phyloP scores from a whole-genome alignment of 768 basidiomycete genomes.

The Epithele typhae region DNA sequence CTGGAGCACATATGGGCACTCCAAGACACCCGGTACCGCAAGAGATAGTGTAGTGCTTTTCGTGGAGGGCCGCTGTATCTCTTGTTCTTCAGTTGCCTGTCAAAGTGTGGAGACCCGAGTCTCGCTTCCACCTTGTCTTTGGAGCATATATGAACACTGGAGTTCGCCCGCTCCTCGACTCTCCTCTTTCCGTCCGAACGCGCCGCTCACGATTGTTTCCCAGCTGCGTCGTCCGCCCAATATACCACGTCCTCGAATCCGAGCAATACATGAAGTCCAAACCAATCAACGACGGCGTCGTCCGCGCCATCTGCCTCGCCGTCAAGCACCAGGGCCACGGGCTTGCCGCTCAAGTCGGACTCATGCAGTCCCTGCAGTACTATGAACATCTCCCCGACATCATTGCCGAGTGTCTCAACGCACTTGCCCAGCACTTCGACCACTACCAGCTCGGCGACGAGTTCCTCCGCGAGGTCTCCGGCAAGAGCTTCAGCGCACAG shows the following conservation, averaged over 20 bases:
- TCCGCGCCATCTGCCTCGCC: slow-evolving; percentile 85
- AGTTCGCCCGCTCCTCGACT: no score
- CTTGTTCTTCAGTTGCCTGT: not conserved
- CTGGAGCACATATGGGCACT: no score
- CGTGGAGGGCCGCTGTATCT: no score
- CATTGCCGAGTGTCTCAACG: slow-evolving; percentile 84
- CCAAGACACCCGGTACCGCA: no score
- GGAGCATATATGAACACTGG: no score
- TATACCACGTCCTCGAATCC: slow-evolving; percentile 80
- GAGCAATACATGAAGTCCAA: slow-evolving; percentile 84
- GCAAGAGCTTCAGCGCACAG: slow-evolving; percentile 69
- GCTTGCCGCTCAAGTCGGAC: slow-evolving; percentile 79
- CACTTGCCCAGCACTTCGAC: slow-evolving; percentile 83
- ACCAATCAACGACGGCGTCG: slow-evolving; percentile 68
- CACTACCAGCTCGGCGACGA: slow-evolving; percentile 88
- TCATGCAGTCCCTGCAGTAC: slow-evolving; percentile 90
- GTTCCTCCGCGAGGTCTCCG: slow-evolving; percentile 82
- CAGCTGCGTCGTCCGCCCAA: slow-evolving; percentile 85
- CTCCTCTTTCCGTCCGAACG: no score
- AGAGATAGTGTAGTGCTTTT: no score
- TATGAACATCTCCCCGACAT: slow-evolving; percentile 92
- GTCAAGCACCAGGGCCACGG: slow-evolving; percentile 89
- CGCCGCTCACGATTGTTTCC: slow-evolving; percentile 1
- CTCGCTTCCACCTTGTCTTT: no score
- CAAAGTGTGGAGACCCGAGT: no score